Evolutionary conservation across 164 flowering plant genomes (phyloP), one percentile per base, ranked within the genome.

Genomic region (Macadamia tetraphylla): DNA sequence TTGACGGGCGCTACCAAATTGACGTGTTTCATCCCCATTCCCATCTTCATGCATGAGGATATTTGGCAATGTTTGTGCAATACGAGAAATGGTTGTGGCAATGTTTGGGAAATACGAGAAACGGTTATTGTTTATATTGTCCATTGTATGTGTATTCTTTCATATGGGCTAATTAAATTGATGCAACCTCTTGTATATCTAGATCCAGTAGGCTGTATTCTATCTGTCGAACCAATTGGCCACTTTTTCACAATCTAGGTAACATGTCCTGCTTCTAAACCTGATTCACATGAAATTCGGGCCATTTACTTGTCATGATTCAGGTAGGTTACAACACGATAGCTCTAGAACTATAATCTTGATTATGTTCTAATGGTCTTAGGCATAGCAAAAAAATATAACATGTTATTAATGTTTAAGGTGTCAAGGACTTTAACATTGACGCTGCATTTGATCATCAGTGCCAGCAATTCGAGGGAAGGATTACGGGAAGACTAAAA

Each of bases 381-480:
- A 35, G 40, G 40, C 40, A 2, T 5, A 35, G 40, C 40, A 35
- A 5, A 2, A 5, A 2, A 35, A 35, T 35, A 35, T 35, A 35
- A 5, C 40, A 35, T 35, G 3, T 35, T 35, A 35, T 35, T 35
- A 35, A 2, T 35, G 40, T 35, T 35, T 35, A 35, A 35, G 5
- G 40, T 35, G 66, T 31, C 53, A 44, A 60, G 59, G 70, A 58
- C 75, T 79, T 2, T 58, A 71, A 49, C 40, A 44, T 71, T 59
- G 57, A 51, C 64, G 64, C 53, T 58, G 29, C 68, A 58, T 67
- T 73, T 67, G 55, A 71, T 63, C 35, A 57, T 65, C 81, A 90
- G 95, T 90, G 97, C 95, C 98, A 13, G 94, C 97, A 60, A 55
- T 91, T 59, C 84, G 92, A 67, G 95, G 98, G 63, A 93, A 93